These are phyloP conservation scores for Apophysomyces elegans DNA, from an alignment of 371 early-diverging fungal species.

Conservation along the genomic window DNA sequence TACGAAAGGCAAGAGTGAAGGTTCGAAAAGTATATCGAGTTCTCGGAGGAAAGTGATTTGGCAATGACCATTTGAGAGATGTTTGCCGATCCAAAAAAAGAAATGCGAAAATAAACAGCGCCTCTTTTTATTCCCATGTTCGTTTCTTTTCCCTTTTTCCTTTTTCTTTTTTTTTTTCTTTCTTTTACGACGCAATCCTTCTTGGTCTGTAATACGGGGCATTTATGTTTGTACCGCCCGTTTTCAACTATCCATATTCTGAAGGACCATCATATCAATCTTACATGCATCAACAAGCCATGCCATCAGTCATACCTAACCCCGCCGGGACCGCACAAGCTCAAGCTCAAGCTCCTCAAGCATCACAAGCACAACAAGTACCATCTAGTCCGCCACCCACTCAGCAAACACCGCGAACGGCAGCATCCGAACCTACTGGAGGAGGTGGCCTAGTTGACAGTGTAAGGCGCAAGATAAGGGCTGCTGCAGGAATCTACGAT, in stretches of 20 bases:
- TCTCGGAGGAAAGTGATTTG: too few relatives aligned
- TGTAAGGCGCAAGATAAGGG: not conserved
- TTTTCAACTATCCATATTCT: not conserved
- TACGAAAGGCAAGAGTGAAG: too few relatives aligned
- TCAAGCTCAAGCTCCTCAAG: not conserved
- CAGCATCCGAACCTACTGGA: not conserved
- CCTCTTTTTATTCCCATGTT: conserved; percentile 1
- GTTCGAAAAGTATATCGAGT: too few relatives aligned
- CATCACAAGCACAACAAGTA: conserved; percentile 1
- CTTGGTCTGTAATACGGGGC: not conserved
- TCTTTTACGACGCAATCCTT: too few relatives aligned
- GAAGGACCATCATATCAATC: not conserved
- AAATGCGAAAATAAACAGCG: not conserved
- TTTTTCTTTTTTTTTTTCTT: conserved; percentile 11
- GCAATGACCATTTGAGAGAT: too few relatives aligned
- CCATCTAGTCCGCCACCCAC: not conserved
- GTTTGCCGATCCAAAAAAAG: too few relatives aligned
- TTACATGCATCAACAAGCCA: not conserved
- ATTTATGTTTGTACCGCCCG: conserved; percentile 6
- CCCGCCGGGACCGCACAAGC: not conserved
- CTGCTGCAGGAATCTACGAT: conserved; percentile 4
- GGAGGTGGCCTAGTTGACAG: not conserved
- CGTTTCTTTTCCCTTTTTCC: conserved; percentile 10
- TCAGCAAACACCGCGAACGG: not conserved
- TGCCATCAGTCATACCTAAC: not conserved